Evolutionary conservation across 2,329 filamentous ascomycete genomes (phyloP).

Genomic region (Fusarium zealandicum): DNA sequence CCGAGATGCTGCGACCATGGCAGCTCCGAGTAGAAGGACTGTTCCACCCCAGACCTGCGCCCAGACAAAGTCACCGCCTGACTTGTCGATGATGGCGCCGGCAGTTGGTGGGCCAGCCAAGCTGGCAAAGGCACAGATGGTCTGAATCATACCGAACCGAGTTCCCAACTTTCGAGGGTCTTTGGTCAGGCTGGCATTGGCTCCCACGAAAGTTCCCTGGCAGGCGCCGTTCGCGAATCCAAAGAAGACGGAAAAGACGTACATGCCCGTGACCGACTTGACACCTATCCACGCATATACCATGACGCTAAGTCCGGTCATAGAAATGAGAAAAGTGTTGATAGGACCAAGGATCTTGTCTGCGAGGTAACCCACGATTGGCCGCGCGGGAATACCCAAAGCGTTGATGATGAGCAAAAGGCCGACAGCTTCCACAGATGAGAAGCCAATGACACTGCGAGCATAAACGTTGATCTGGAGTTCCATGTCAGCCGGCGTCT

Average conservation of each 20-base stretch:
- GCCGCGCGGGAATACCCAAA: conserved; percentile 63
- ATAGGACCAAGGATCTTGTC: conserved; percentile 60
- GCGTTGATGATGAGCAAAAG: conserved; percentile 72
- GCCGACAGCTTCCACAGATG: conserved; percentile 59
- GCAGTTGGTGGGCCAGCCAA: conserved; percentile 51
- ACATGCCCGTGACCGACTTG: conserved; percentile 37
- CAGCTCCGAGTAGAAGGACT: conserved; percentile 48
- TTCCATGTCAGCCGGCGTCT: conserved; percentile 4
- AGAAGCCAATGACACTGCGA: conserved; percentile 48
- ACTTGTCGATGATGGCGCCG: conserved; percentile 42
- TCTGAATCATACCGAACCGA: conserved; percentile 54
- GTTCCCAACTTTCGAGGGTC: conserved; percentile 53
- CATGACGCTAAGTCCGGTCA: conserved; percentile 41
- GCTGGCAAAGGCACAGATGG: conserved; percentile 50
- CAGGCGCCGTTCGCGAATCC: conserved; percentile 40
- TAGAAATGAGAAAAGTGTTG: conserved; percentile 49
- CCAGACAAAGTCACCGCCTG: conserved; percentile 46
- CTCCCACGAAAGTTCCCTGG: conserved; percentile 46
- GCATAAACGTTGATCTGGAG: conserved; percentile 54
- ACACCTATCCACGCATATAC: conserved; percentile 45
- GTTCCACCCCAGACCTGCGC: conserved; percentile 57
- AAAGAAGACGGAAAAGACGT: conserved; percentile 43
- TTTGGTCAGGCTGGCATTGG: conserved; percentile 50
- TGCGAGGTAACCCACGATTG: conserved; percentile 65
- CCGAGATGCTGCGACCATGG: conserved; percentile 45